Evolutionary conservation across 2,329 filamentous ascomycete genomes (phyloP).

Genomic region (Elsinoe fawcettii): DNA sequence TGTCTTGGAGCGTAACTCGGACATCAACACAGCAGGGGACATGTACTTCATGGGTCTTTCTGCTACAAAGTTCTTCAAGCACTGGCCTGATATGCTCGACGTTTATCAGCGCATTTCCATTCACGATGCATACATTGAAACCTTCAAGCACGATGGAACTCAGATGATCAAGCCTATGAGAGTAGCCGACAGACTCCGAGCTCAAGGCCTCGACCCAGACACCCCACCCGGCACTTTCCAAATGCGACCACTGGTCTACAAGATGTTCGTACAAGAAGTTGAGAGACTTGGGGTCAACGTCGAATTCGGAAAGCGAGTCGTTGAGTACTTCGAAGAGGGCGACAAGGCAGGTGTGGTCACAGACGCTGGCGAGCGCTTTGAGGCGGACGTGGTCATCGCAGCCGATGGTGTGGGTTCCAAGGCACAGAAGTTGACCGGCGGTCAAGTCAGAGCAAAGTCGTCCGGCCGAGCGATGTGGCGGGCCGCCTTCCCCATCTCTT

Average conservation of each 20-base stretch:
- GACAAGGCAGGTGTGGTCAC: slow-evolving; percentile 25
- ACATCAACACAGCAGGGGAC: slow-evolving; percentile 50
- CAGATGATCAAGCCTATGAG: slow-evolving; percentile 42
- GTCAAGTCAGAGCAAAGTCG: slow-evolving; percentile 34
- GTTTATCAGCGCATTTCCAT: slow-evolving; percentile 47
- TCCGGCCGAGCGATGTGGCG: slow-evolving; percentile 27
- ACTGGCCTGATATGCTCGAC: slow-evolving; percentile 46
- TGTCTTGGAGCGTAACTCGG: slow-evolving; percentile 32
- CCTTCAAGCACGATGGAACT: slow-evolving; percentile 47
- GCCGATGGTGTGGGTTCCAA: slow-evolving; percentile 37
- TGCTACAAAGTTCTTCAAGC: slow-evolving; percentile 48
- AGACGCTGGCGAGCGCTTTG: slow-evolving; percentile 35
- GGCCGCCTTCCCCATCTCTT: slow-evolving; percentile 33
- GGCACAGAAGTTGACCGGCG: slow-evolving; percentile 38
- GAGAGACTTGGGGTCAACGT: slow-evolving; percentile 38
- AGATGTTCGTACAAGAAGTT: slow-evolving; percentile 47
- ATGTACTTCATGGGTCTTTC: slow-evolving; percentile 55
- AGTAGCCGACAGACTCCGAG: slow-evolving; percentile 44
- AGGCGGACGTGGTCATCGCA: slow-evolving; percentile 34
- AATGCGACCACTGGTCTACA: slow-evolving; percentile 49
- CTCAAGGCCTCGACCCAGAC: slow-evolving; percentile 37
- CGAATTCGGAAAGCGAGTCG: slow-evolving; percentile 35
- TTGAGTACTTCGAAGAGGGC: slow-evolving; percentile 40
- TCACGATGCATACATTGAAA: slow-evolving; percentile 49
- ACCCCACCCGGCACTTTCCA: slow-evolving; percentile 49